phyloP scores from a whole-genome alignment of 805 yeast species.

The Middelhovenomyces tepae region DNA sequence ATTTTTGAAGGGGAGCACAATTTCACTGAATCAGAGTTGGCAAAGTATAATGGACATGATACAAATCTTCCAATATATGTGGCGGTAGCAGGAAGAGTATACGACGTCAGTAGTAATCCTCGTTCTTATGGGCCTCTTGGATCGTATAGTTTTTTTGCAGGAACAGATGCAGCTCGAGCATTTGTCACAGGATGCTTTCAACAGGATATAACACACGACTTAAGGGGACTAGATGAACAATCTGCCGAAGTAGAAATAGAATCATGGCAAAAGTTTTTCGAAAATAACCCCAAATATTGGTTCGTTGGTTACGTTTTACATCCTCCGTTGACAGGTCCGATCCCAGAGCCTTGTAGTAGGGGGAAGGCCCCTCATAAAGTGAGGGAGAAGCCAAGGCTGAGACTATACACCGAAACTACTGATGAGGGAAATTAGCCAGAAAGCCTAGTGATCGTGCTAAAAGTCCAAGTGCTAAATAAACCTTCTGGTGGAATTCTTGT shows the following conservation, averaged over 20 bases:
- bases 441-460: too few relatives aligned
- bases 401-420: too few relatives aligned
- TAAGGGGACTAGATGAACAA: constrained; percentile 46
- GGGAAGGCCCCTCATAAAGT: too few relatives aligned
- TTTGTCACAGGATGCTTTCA: constrained; percentile 63
- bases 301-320: constrained; percentile 48
- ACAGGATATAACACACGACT: constrained; percentile 55
- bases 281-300: constrained; percentile 46
- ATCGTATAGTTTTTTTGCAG: constrained; percentile 48
- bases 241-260: constrained; percentile 34
- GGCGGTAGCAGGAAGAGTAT: constrained; percentile 52
- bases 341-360: constrained; percentile 39
- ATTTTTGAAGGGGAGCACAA: constrained; percentile 21
- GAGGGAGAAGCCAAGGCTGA: too few relatives aligned
- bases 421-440: too few relatives aligned
- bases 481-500: constrained; percentile 6
- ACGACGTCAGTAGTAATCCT: constrained; percentile 48
- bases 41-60: constrained; percentile 44
- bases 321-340: constrained; percentile 35
- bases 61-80: constrained; percentile 44
- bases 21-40: constrained; percentile 39
- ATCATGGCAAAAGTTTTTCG: constrained; percentile 48
- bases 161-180: constrained; percentile 60
- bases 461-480: constrained; percentile 12
- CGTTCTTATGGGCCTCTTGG: constrained; percentile 53